Evolutionary conservation across 176 grass and related monocot species (phyloP).

Genomic region (Phoenix dactylifera): DNA sequence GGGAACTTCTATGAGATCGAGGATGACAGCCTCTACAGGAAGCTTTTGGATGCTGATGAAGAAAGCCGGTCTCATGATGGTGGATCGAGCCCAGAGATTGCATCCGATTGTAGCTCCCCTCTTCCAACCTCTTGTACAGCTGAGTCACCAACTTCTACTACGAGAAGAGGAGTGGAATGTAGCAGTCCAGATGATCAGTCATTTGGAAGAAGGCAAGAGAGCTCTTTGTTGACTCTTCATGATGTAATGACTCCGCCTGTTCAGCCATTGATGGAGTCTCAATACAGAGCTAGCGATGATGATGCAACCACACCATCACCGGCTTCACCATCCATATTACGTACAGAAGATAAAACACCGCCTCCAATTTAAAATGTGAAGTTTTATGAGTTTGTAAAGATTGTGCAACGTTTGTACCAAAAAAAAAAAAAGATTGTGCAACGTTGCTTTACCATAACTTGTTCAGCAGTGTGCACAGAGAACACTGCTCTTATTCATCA

Average conservation of each 20-base stretch:
- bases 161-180: constrained; percentile 2
- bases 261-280: constrained; percentile 31
- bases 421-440: too few species aligned
- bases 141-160: constrained; percentile 7
- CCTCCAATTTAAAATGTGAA: too few species aligned
- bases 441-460: too few species aligned
- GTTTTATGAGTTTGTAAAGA: too few species aligned
- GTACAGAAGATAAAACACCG: too few species aligned
- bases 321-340: too few species aligned
- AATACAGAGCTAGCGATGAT: not conserved
- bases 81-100: not conserved
- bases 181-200: not conserved
- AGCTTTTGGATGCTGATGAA: not conserved
- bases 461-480: too few species aligned
- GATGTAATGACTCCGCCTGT: constrained; percentile 35
- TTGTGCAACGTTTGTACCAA: too few species aligned
- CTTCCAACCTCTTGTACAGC: not conserved
- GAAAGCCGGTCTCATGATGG: constrained; percentile 12
- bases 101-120: constrained; percentile 14
- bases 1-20: constrained; percentile 53
- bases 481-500: too few species aligned
- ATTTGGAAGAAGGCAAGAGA: too few species aligned
- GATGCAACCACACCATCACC: too few species aligned
- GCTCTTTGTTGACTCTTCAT: not conserved
- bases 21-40: constrained; percentile 23